Conservation (phyloP, 1,284 basidiomycete genomes). For the Mycosarcoma mackinlayi region DNA sequence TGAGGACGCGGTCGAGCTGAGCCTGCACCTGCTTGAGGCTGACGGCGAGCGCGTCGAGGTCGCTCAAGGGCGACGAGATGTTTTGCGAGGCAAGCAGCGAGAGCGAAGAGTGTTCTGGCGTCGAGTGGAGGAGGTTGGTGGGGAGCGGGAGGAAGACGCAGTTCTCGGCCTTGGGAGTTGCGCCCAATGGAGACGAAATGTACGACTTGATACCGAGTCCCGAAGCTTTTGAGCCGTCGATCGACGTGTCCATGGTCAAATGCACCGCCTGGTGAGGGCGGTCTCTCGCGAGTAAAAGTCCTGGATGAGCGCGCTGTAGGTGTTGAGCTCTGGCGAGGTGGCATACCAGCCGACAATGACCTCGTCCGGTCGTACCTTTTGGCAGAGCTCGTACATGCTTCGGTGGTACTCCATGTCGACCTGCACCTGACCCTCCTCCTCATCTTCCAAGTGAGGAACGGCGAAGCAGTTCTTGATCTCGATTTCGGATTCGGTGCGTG, state of each 20-base stretch:
- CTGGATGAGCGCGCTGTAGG: slow-evolving; percentile 96
- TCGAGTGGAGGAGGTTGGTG: slow-evolving; percentile 56
- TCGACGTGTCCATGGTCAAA: slow-evolving; percentile 88
- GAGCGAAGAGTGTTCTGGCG: slow-evolving; percentile 69
- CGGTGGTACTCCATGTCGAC: slow-evolving; percentile 97
- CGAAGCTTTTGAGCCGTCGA: slow-evolving; percentile 63
- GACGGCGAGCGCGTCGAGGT: slow-evolving; percentile 73
- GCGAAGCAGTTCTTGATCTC: slow-evolving; percentile 66
- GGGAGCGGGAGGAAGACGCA: slow-evolving; percentile 65
- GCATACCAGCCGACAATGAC: slow-evolving; percentile 85
- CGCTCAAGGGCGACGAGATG: slow-evolving; percentile 55
- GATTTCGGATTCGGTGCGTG: slow-evolving; percentile 75
- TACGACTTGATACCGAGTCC: slow-evolving; percentile 80
- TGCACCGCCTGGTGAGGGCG: slow-evolving; percentile 89
- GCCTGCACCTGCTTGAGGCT: slow-evolving; percentile 78
- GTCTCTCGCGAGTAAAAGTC: slow-evolving; percentile 97
- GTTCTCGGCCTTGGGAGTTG: slow-evolving; percentile 63
- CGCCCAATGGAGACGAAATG: slow-evolving; percentile 76
- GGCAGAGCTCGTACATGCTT: slow-evolving; percentile 89
- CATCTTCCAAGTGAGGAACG: slow-evolving; percentile 75
- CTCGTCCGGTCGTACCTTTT: slow-evolving; percentile 84
- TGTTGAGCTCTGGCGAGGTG: slow-evolving; percentile 80
- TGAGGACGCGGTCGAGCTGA: slow-evolving; percentile 86
- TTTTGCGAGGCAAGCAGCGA: slow-evolving; percentile 79
- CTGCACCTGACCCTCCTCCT: slow-evolving; percentile 74